A percentile compares a stretch with the other conserved stretches of the same genome.
phyloP scores from a whole-genome alignment of 73 alveolate species.

The Paramecium tetraurelia region DNA sequence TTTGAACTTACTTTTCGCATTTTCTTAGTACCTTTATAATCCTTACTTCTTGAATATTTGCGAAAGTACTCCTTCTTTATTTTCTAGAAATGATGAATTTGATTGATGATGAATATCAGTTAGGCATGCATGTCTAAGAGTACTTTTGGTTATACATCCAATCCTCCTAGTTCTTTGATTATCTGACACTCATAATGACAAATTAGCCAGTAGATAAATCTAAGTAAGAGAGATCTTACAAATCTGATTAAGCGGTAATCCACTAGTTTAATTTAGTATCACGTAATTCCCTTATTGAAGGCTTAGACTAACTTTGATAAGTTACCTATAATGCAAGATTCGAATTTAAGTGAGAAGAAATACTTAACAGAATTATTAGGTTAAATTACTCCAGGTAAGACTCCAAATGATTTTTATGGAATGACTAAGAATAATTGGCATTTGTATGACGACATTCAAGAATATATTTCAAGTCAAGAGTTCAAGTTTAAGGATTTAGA shows the following conservation, averaged over 20 bases:
- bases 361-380: constrained; percentile 1
- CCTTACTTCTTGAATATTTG: background rate
- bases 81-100: background rate
- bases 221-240: background rate
- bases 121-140: background rate
- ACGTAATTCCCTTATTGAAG: background rate
- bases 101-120: background rate
- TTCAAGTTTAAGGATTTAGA: background rate
- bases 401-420: constrained; percentile 30
- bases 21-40: background rate
- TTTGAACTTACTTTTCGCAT: background rate
- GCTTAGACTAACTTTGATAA: constrained; percentile 14
- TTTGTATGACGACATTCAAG: background rate
- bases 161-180: background rate
- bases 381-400: background rate
- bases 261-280: background rate
- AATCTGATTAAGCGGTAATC: background rate
- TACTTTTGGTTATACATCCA: background rate
- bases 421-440: background rate
- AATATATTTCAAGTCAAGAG: background rate
- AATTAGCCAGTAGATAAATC: background rate
- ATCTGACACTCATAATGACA: background rate
- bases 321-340: background rate
- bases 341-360: background rate
- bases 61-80: background rate